Percentiles rank a stretch among this genome's conserved stretches.
Evolutionary conservation across 257 asterid species (phyloP).

Genomic region (Nicotiana attenuata): DNA sequence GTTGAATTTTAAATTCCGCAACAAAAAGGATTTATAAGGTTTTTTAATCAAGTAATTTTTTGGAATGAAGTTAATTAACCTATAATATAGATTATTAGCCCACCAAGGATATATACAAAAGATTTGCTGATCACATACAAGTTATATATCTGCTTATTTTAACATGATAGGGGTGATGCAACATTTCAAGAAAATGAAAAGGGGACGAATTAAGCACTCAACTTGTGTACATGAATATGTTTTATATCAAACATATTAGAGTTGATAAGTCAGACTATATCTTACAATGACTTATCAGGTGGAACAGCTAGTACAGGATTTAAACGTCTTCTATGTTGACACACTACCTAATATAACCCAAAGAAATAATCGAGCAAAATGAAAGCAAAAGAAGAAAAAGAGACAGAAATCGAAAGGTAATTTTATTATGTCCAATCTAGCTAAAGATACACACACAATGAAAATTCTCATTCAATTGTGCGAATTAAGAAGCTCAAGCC

Average conservation of each 20-base stretch:
- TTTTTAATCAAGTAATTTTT: not conserved
- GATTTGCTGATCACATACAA: not conserved
- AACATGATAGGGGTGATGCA: not conserved
- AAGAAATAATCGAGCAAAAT: no score
- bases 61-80: not conserved
- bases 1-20: not conserved
- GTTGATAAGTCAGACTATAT: not conserved
- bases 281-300: not conserved
- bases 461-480: no score
- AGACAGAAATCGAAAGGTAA: no score
- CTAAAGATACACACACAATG: no score
- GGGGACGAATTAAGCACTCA: not conserved
- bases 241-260: not conserved
- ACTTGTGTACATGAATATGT: not conserved
- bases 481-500: no score
- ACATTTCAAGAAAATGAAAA: not conserved
- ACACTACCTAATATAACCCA: no score
- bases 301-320: not conserved
- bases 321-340: no score
- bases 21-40: not conserved
- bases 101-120: not conserved
- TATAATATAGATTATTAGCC: not conserved
- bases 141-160: not conserved
- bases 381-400: no score
- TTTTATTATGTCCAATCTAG: no score